phyloP scores from a whole-genome alignment of 768 basidiomycete genomes.

The Calocybe cyanea region DNA sequence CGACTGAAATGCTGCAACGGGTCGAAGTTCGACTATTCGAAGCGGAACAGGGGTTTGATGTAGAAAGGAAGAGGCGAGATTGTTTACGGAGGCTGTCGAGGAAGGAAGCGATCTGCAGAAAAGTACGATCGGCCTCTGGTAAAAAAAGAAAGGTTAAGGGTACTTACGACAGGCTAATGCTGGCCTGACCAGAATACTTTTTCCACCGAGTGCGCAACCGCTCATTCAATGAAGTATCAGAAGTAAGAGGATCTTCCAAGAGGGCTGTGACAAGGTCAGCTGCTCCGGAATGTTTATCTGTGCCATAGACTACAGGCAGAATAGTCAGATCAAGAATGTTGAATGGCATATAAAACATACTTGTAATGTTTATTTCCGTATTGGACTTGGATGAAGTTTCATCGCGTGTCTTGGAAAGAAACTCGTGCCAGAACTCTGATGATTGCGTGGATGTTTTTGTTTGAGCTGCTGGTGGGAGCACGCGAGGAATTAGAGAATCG shows the following conservation, averaged over 20 bases:
- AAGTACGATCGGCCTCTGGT: conserved; percentile 17
- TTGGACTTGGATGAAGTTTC: conserved; percentile 27
- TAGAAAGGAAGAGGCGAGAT: conserved; percentile 48
- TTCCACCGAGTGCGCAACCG: conserved; percentile 50
- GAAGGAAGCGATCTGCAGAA: conserved; percentile 6
- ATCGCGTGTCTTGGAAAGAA: conserved; percentile 35
- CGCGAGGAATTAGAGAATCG: conserved; percentile 39
- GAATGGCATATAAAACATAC: conserved; percentile 30
- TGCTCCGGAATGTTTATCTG: conserved; percentile 51
- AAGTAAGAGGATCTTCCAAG: conserved; percentile 65
- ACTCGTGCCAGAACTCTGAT: conserved; percentile 41
- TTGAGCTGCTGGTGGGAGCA: conserved; percentile 25
- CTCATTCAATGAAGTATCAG: conserved; percentile 41
- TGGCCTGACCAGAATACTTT: conserved; percentile 16
- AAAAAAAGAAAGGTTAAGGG: conserved; percentile 28
- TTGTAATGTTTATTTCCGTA: conserved; percentile 42
- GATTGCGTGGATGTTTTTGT: conserved; percentile 20
- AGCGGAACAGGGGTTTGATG: conserved; percentile 50
- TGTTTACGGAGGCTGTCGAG: conserved; percentile 20
- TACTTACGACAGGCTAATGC: conserved; percentile 37
- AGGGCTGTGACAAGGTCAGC: conserved; percentile 65
- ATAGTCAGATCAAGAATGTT: not conserved
- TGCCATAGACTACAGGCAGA: conserved; percentile 54
- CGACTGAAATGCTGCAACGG: conserved; percentile 14
- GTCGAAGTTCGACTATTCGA: conserved; percentile 40